Base-by-base conservation (phyloP, 163 green algal species). In the Scenedesmus sp. region DNA sequence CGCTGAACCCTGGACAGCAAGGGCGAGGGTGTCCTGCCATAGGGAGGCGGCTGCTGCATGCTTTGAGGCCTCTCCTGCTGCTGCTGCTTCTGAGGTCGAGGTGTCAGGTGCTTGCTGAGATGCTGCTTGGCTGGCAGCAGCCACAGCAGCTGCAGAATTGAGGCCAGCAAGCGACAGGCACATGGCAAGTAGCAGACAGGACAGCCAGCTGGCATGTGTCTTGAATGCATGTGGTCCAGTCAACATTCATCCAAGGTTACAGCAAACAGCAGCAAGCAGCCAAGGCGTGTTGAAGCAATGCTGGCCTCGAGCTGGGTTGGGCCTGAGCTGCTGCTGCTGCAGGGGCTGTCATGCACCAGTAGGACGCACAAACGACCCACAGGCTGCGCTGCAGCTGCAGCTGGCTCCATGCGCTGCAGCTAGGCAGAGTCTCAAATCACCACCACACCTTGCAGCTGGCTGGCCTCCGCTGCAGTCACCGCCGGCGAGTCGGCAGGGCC, bases 11-110 rank as follows among this genome's bases (percentile, higher is more conserved):
- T 83, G 73, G 37, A 83, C 15, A 7, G 73, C 73, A 1, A 83
- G 73, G 40, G 26, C 83, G 20, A 88, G n/a, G 37, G n/a, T 40
- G 56, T 88, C 56, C 33, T 81, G 56, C 10, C 3, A 42, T 35
- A 56, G 18, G 40, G 56, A 73, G 49, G 59, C 81, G 35, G 46
- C 26, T 40, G 81, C 81, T 72, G 44, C 15, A 26, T 22, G 10
- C 40, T 42, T 9, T 44, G 81, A 13, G 40, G n/a, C 24, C 9
- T 85, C 81, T 46, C 18, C 46, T 85, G 24, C 80, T 86, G 46
- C 81, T 86, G 81, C 81, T 86, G 81, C 49, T 59, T 37, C 78
- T 86, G 49, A 26, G 61, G 81, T 26, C 43, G 81, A 56, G 59
- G 81, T 24, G 42, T 56, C 46, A 73, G 30, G 30, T 44, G 81